Conservation (phyloP, 495 filamentous ascomycete species). For the Elaphomyces granulatus region DNA sequence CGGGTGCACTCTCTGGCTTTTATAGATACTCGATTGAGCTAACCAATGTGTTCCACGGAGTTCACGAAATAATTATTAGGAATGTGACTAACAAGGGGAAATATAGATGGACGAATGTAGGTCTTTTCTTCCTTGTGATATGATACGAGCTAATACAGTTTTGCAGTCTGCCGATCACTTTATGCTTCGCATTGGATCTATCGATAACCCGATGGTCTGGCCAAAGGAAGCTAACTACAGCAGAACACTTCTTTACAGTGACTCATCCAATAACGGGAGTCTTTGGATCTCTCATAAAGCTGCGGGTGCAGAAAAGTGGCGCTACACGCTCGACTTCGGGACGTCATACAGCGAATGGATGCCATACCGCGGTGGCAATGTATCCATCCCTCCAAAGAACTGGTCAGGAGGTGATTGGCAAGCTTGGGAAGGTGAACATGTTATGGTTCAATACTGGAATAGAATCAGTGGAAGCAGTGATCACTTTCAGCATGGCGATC, state of each 20-base stretch:
- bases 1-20: slow-evolving; percentile 19
- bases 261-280: slow-evolving; percentile 9
- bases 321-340: slow-evolving; percentile 42
- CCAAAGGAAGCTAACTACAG: slow-evolving; percentile 41
- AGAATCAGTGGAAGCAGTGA: slow-evolving; percentile 41
- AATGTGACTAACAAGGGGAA: slow-evolving; percentile 26
- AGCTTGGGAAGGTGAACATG: slow-evolving; percentile 45
- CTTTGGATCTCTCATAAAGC: slow-evolving; percentile 38
- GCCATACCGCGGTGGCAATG: slow-evolving; percentile 30
- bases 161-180: slow-evolving; percentile 24
- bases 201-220: slow-evolving; percentile 34
- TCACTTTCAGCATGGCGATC: slow-evolving; percentile 44
- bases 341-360: slow-evolving; percentile 41
- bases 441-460: slow-evolving; percentile 50
- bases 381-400: slow-evolving; percentile 17
- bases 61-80: slow-evolving; percentile 31
- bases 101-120: slow-evolving; percentile 23
- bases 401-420: slow-evolving; percentile 42
- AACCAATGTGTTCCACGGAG: slow-evolving; percentile 33
- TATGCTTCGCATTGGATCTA: slow-evolving; percentile 29
- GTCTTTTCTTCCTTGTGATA: background rate
- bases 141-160: slow-evolving; percentile 1
- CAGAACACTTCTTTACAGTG: slow-evolving; percentile 27
- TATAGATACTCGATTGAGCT: slow-evolving; percentile 26
- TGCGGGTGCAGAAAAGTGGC: slow-evolving; percentile 43